Conservation (phyloP, 2,329 filamentous ascomycete species). For the Pseudogymnoascus destructans region DNA sequence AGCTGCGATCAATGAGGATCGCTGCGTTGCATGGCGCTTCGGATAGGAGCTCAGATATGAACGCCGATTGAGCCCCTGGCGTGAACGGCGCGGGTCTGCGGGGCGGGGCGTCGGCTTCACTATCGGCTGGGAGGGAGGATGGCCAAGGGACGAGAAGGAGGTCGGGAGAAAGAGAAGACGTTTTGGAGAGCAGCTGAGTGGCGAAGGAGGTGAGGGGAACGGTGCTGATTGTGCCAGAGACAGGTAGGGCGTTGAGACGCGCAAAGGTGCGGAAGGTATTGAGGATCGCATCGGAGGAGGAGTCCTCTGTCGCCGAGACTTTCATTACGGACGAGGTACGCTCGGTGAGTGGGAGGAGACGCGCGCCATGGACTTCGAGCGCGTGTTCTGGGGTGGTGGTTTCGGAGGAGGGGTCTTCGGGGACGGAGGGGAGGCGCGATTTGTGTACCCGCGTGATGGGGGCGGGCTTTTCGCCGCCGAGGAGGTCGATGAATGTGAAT, state of each 20-base stretch:
- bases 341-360: constrained; percentile 76
- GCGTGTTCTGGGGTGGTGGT: constrained; percentile 16
- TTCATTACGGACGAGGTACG: constrained; percentile 94
- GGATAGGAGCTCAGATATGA: constrained; percentile 56
- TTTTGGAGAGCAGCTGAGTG: constrained; percentile 59
- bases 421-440: constrained; percentile 24
- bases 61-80: constrained; percentile 53
- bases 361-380: constrained; percentile 52
- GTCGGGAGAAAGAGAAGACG: constrained; percentile 56
- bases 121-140: constrained; percentile 35
- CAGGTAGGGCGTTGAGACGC: constrained; percentile 67
- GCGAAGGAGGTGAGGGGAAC: constrained; percentile 68
- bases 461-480: constrained; percentile 42
- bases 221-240: constrained; percentile 69
- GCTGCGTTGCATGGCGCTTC: constrained; percentile 55
- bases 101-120: constrained; percentile 27
- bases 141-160: constrained; percentile 83
- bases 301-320: constrained; percentile 65
- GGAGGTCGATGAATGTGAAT: constrained; percentile 68
- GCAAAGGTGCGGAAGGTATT: constrained; percentile 87
- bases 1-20: constrained; percentile 65
- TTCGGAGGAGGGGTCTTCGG: constrained; percentile 17
- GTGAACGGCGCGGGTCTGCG: constrained; percentile 39
- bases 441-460: constrained; percentile 25
- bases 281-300: constrained; percentile 66